Conservation (phyloP, 2,329 filamentous ascomycete genomes). For the Verticillium tricorpus region DNA sequence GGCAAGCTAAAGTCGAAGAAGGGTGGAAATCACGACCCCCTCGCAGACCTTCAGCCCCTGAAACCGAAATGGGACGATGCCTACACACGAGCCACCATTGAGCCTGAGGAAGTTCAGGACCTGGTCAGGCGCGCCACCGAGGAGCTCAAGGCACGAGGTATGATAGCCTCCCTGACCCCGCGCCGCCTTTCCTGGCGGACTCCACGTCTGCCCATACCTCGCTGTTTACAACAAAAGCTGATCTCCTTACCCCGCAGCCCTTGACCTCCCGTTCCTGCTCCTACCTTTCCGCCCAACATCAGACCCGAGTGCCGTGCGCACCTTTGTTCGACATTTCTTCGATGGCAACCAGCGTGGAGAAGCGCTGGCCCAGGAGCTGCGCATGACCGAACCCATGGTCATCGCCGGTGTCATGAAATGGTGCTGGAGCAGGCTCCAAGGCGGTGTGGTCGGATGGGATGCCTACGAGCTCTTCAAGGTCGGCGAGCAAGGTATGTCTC, state of each 20-base stretch:
- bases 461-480: constrained; percentile 94
- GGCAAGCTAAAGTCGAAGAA: constrained; percentile 61
- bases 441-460: constrained; percentile 94
- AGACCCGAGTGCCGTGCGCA: constrained; percentile 85
- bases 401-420: constrained; percentile 93
- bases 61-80: constrained; percentile 85
- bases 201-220: background rate
- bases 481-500: constrained; percentile 74
- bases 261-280: constrained; percentile 88
- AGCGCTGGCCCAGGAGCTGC: constrained; percentile 74
- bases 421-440: constrained; percentile 92
- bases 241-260: constrained; percentile 46
- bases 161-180: constrained; percentile 26
- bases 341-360: constrained; percentile 66
- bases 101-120: constrained; percentile 87
- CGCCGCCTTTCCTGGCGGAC: background rate
- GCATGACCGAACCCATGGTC: constrained; percentile 91
- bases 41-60: constrained; percentile 47
- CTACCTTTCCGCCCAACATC: constrained; percentile 91
- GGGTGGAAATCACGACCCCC: constrained; percentile 46
- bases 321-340: constrained; percentile 91
- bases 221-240: background rate
- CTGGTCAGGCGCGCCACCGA: constrained; percentile 78
- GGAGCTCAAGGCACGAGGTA: constrained; percentile 94
- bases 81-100: constrained; percentile 76